A percentile compares a stretch with the other conserved stretches of the same genome.
These are phyloP conservation scores for Gnetum montanum DNA, from an alignment of 75 land plant species.

Conservation along the genomic window DNA sequence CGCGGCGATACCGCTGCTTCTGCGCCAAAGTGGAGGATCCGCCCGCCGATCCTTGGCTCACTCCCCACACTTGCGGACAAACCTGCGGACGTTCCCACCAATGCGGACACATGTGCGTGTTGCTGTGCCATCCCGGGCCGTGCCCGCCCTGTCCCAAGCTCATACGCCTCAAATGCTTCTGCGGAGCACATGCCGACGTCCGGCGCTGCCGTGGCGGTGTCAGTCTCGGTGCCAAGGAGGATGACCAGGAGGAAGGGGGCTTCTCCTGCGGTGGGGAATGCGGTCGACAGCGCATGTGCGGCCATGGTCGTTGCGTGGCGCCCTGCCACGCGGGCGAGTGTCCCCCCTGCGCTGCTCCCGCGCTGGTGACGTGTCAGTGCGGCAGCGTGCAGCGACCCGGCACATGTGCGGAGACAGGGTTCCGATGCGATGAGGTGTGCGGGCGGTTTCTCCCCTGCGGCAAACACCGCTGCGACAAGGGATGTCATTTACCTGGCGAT, in stretches of 20 bases:
- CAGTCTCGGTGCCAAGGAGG: slow-evolving; percentile 55
- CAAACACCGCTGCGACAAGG: slow-evolving; percentile 64
- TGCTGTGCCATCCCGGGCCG: slow-evolving; percentile 95
- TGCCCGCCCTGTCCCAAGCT: slow-evolving; percentile 96
- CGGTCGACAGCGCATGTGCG: slow-evolving; percentile 41
- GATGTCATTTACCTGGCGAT: slow-evolving; percentile 75
- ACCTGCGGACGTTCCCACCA: slow-evolving; percentile 45
- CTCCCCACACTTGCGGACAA: slow-evolving; percentile 96
- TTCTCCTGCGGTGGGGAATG: slow-evolving; percentile 70
- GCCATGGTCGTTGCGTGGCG: slow-evolving; percentile 49
- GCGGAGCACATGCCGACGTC: slow-evolving; percentile 50
- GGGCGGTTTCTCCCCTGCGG: slow-evolving; percentile 42
- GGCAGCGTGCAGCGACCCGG: slow-evolving; percentile 44
- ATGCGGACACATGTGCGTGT: slow-evolving; percentile 75
- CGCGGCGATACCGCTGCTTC: slow-evolving; percentile 61
- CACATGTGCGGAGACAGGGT: slow-evolving; percentile 58
- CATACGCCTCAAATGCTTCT: slow-evolving; percentile 54
- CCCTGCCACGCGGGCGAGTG: slow-evolving; percentile 74
- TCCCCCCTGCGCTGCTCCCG: slow-evolving; percentile 59
- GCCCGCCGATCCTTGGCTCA: slow-evolving; percentile 72
- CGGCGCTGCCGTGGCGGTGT: too few species aligned
- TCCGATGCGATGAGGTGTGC: slow-evolving; percentile 64
- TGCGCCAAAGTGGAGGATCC: slow-evolving; percentile 84
- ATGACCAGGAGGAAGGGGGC: too few species aligned
- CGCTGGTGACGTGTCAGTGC: slow-evolving; percentile 51